phyloP scores from a whole-genome alignment of 177 flowering plant genomes.

The Telopea speciosissima region DNA sequence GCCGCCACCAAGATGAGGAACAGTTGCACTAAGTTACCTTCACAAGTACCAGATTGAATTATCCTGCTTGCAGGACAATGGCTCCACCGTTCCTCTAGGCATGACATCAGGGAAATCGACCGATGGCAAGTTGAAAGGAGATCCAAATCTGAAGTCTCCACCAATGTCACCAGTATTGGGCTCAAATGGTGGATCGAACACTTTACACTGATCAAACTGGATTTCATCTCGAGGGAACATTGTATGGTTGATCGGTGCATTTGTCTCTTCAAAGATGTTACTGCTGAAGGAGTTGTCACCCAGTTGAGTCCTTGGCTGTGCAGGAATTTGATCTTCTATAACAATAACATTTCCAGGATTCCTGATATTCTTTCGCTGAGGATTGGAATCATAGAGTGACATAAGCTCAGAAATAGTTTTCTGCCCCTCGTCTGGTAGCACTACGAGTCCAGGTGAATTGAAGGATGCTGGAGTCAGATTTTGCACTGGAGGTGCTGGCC shows the following conservation, averaged over 20 bases:
- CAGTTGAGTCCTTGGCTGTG: conserved; percentile 21
- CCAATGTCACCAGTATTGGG: conserved; percentile 18
- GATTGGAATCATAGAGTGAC: conserved; percentile 40
- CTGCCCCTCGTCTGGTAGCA: conserved; percentile 47
- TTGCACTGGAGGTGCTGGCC: conserved; percentile 1
- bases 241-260: conserved; percentile 8
- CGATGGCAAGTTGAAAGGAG: conserved; percentile 34
- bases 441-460: conserved; percentile 28
- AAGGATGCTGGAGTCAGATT: conserved; percentile 17
- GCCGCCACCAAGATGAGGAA: too few relatives aligned
- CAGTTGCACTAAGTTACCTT: conserved; percentile 1
- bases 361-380: conserved; percentile 24
- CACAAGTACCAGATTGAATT: conserved; percentile 34
- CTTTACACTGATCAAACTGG: conserved; percentile 35
- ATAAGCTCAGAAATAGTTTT: conserved; percentile 45
- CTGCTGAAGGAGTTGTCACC: conserved; percentile 22
- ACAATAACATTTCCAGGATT: conserved; percentile 14
- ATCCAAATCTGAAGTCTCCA: conserved; percentile 35
- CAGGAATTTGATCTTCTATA: conserved; percentile 12
- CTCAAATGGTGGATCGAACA: conserved; percentile 27
- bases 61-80: conserved; percentile 30
- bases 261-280: conserved; percentile 19
- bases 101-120: conserved; percentile 24
- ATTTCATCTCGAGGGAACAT: conserved; percentile 25
- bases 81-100: conserved; percentile 20